These are phyloP conservation scores for Lipomyces anomalus DNA, from an alignment of 805 yeast genomes.

Conservation along the genomic window DNA sequence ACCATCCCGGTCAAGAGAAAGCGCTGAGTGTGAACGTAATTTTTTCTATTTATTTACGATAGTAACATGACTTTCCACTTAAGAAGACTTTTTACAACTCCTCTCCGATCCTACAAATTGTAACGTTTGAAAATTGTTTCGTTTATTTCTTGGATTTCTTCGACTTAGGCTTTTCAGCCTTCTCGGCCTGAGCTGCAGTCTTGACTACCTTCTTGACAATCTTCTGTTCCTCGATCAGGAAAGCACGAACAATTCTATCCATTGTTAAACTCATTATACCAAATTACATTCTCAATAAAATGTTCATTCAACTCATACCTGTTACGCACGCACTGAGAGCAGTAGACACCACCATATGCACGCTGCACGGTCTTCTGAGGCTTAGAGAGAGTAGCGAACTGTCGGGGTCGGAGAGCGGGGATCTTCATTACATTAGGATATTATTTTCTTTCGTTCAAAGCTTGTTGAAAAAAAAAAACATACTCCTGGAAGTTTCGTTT, in stretches of 20 bases:
- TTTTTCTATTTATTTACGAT: neutral
- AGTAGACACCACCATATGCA: conserved; percentile 99
- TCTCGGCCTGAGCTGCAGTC: conserved; percentile 89
- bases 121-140: neutral
- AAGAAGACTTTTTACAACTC: neutral
- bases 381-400: conserved; percentile 90
- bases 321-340: conserved; percentile 96
- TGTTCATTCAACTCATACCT: conserved; percentile 7
- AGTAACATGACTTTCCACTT: neutral
- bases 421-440: conserved; percentile 30
- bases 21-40: no score
- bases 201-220: conserved; percentile 98
- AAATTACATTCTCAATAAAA: neutral
- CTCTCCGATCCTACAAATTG: neutral
- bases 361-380: conserved; percentile 98
- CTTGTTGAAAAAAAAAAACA: conserved; percentile 1
- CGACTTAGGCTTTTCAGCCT: conserved; percentile 47
- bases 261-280: neutral
- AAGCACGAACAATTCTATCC: conserved; percentile 91
- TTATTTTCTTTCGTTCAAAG: neutral
- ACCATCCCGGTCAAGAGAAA: no score
- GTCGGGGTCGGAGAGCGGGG: conserved; percentile 95
- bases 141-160: conserved; percentile 21
- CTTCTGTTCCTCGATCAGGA: conserved; percentile 99
- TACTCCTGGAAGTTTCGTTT: conserved; percentile 66